phyloP scores from a whole-genome alignment of 108 stramenopile genomes.

The Chaetoceros muelleri region DNA sequence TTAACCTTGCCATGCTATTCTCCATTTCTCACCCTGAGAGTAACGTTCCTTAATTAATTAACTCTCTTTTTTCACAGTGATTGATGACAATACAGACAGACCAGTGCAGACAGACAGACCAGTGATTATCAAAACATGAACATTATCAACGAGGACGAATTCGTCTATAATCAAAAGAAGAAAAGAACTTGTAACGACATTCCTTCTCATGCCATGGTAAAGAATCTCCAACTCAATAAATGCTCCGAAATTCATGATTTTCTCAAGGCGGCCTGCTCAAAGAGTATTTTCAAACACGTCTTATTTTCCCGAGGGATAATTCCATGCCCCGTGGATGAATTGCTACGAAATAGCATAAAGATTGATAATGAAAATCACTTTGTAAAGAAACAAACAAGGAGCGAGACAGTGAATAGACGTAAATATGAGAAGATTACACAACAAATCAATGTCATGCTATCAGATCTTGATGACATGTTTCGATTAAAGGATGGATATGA shows the following conservation, averaged over 20 bases:
- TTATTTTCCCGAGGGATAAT: not conserved
- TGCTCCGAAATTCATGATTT: not conserved
- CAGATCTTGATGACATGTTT: not conserved
- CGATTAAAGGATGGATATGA: not conserved
- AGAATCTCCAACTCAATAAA: not conserved
- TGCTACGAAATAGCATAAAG: not conserved
- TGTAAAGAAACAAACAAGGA: not conserved
- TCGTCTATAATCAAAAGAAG: not conserved
- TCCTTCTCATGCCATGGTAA: not conserved
- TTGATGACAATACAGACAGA: too few relatives aligned
- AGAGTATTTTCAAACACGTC: not conserved
- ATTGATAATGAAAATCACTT: not conserved
- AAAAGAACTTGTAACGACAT: not conserved
- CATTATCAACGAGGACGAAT: too few relatives aligned
- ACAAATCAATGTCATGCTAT: not conserved
- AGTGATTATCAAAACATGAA: too few relatives aligned
- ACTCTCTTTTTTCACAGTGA: too few relatives aligned
- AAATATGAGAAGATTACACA: not conserved
- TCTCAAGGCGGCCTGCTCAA: not conserved
- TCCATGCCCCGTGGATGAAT: not conserved
- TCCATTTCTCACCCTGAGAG: too few relatives aligned
- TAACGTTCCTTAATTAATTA: too few relatives aligned
- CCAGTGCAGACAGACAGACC: too few relatives aligned
- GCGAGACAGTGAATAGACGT: not conserved
- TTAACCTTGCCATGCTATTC: too few relatives aligned